Percentiles rank a stretch among this genome's conserved stretches.
Evolutionary conservation across 805 yeast genomes (phyloP).

Genomic region (Clavispora carvajalis): DNA sequence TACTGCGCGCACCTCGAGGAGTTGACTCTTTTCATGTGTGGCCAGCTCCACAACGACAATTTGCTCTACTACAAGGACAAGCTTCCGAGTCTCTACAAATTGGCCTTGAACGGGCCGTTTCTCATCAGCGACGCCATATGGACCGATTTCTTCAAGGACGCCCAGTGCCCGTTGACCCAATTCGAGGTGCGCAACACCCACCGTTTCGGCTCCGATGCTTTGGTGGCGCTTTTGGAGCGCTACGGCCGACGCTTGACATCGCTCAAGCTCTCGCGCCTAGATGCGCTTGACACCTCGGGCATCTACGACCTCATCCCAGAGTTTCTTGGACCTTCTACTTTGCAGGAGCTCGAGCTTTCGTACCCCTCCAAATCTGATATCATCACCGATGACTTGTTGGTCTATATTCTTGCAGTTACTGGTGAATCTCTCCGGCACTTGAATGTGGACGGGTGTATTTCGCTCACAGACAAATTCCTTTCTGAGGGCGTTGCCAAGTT

Average conservation of each 20-base stretch:
- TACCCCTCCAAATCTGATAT: conserved; percentile 64
- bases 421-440: conserved; percentile 59
- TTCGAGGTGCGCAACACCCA: conserved; percentile 79
- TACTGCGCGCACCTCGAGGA: conserved; percentile 69
- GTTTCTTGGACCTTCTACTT: conserved; percentile 38
- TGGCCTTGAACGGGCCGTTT: conserved; percentile 87
- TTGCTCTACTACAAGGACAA: conserved; percentile 58
- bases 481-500: conserved; percentile 55
- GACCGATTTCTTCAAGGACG: conserved; percentile 63
- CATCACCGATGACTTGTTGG: conserved; percentile 61
- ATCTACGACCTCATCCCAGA: conserved; percentile 64
- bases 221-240: conserved; percentile 55
- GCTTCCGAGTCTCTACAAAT: conserved; percentile 45
- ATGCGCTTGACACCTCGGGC: conserved; percentile 57
- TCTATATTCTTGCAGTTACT: conserved; percentile 52
- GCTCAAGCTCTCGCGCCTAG: conserved; percentile 62
- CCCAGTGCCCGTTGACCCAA: conserved; percentile 48
- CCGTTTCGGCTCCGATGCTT: conserved; percentile 64
- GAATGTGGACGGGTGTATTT: conserved; percentile 67
- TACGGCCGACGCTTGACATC: conserved; percentile 50
- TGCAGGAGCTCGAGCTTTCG: conserved; percentile 59
- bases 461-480: conserved; percentile 59
- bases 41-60: conserved; percentile 78
- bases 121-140: conserved; percentile 71
- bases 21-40: conserved; percentile 84